These are phyloP conservation scores for Aspergillus bridgeri DNA, from an alignment of 495 filamentous ascomycete genomes.

Conservation along the genomic window DNA sequence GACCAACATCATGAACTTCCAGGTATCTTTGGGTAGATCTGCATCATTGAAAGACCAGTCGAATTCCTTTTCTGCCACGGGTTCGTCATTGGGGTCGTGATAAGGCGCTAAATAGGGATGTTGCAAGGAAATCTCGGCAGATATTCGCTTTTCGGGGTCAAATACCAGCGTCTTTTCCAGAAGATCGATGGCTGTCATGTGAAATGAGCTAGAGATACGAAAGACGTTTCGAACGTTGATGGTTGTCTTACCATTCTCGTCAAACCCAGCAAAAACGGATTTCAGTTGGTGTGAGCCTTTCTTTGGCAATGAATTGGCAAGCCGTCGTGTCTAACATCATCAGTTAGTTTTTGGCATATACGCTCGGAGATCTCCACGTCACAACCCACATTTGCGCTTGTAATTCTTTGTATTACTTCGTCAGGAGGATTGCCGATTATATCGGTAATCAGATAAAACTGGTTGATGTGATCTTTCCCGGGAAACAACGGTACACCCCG, in stretches of 20 bases:
- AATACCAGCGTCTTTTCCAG: conserved; percentile 97
- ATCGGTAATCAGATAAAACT: conserved; percentile 98
- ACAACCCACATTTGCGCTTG: conserved; percentile 85
- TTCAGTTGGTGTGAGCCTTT: conserved; percentile 80
- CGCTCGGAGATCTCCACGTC: not conserved
- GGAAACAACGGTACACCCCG: conserved; percentile 97
- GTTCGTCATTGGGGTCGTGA: conserved; percentile 95
- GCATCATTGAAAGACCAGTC: conserved; percentile 99
- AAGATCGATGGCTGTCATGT: conserved; percentile 73
- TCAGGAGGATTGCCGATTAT: conserved; percentile 92
- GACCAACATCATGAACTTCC: conserved; percentile 99
- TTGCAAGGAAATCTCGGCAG: conserved; percentile 74
- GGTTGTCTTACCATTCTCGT: conserved; percentile 65
- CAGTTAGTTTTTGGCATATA: not conserved
- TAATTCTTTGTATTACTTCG: conserved; percentile 96
- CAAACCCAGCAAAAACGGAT: conserved; percentile 90
- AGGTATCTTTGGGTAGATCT: conserved; percentile 91
- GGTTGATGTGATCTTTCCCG: conserved; percentile 98
- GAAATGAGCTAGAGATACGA: not conserved
- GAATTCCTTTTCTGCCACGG: conserved; percentile 90
- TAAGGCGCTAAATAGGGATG: conserved; percentile 94
- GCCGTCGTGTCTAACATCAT: conserved; percentile 73
- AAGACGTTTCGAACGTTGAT: not conserved
- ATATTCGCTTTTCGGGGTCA: conserved; percentile 86
- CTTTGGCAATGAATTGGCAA: conserved; percentile 91